These are phyloP conservation scores for Beauveria scarabaeidicola DNA, from an alignment of 2,329 filamentous ascomycete species.

Conservation along the genomic window DNA sequence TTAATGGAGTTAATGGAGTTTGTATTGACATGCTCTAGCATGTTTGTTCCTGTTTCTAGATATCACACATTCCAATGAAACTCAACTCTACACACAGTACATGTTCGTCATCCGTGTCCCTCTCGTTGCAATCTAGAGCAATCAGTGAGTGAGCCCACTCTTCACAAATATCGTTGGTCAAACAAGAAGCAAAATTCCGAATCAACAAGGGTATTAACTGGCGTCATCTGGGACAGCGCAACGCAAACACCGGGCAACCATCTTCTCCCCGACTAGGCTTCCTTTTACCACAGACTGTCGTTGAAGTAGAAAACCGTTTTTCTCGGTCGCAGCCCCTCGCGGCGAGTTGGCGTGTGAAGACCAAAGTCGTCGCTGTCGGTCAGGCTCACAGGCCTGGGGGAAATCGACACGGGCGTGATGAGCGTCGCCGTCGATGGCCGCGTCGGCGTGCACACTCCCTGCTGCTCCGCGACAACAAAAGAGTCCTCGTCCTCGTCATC, in stretches of 20 bases:
- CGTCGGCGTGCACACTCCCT: background rate
- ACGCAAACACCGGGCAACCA: background rate
- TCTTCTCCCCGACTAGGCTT: background rate
- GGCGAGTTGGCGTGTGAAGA: background rate
- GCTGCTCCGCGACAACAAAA: background rate
- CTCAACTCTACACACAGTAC: background rate
- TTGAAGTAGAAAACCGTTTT: background rate
- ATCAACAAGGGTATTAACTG: background rate
- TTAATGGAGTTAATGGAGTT: constrained; percentile 1
- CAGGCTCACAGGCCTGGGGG: background rate
- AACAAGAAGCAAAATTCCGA: background rate
- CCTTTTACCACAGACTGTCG: background rate
- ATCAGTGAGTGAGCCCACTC: background rate
- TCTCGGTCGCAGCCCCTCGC: background rate
- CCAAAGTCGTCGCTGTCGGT: too few species aligned
- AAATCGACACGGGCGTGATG: background rate
- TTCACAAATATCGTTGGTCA: background rate
- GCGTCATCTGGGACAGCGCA: background rate
- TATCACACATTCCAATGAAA: background rate
- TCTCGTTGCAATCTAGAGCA: background rate
- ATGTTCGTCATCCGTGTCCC: background rate
- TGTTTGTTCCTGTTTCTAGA: constrained; percentile 1
- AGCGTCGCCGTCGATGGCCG: background rate
- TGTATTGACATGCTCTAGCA: background rate
- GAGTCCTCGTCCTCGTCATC: background rate